Base-by-base conservation (phyloP, 768 basidiomycete species). In the Tulasnella sp. region DNA sequence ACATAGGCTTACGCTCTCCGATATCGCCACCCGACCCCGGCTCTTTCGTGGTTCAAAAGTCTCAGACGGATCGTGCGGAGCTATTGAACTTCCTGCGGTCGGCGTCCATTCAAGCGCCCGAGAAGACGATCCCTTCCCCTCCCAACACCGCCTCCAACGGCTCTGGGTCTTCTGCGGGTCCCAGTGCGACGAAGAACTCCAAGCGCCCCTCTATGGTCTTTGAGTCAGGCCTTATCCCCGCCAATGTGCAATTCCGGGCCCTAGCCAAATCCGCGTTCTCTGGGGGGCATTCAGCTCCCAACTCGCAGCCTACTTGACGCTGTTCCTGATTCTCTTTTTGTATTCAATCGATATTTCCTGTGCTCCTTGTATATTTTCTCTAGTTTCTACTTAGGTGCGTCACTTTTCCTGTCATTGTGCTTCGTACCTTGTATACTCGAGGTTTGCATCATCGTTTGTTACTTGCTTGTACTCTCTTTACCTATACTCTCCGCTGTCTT, bases 171-270 rank as follows among this genome's bases (percentile, higher is more conserved):
- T 27, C 55, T 15, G 12, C 30, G 2, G 41, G 19, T 54, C 19
- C 38, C 41, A 9, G 30, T 21, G 41, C 30, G 24, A 17, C 41
- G 7, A 42, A 17, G 22, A 15, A 27, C 4, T 8, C 53, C 2
- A 44, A 22, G 19, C 30, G 21, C 12, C 1, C 55, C n/a, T 9
- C n/a, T 15, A 29, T 38, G 21, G 17, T 49, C 45, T 30, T 57
- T 30, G 55, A 57, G 11, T 24, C 22, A 15, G 55, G 55, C 19
- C n/a, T 57, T 10, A 34, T 57, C 27, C 55, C 55, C 44, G 42
- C 45, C 43, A 57, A 57, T 46, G 55, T 57, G 1, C 55, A 57
- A 19, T 57, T 50, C 45, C 55, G 55, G 42, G 53, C 53, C 22
- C 3, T 54, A 7, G 41, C 53, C n/a, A 54, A 54, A n/a, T 21